These are phyloP conservation scores for Calonectria hongkongensis DNA, from an alignment of 2,329 filamentous ascomycete genomes.

Conservation along the genomic window DNA sequence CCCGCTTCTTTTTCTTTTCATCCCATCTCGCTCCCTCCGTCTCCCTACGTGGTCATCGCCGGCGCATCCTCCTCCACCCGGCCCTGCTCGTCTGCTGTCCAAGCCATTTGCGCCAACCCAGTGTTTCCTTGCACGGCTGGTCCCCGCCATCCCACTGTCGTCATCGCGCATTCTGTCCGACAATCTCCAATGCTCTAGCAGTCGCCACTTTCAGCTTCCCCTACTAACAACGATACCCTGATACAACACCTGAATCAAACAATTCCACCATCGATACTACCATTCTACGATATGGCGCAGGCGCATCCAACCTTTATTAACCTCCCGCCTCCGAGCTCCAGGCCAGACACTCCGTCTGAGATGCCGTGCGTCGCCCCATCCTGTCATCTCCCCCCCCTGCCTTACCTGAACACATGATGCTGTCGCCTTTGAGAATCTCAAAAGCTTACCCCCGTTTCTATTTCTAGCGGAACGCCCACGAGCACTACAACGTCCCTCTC, in stretches of 20 bases:
- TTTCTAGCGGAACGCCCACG: constrained; percentile 88
- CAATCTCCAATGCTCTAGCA: constrained; percentile 6
- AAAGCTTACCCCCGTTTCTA: constrained; percentile 41
- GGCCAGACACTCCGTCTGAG: constrained; percentile 90
- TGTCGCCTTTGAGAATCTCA: constrained; percentile 24
- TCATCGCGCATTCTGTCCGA: constrained; percentile 31
- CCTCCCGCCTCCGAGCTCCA: constrained; percentile 87
- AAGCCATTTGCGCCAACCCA: background rate
- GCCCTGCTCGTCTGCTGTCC: background rate
- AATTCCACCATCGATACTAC: constrained; percentile 27
- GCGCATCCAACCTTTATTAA: constrained; percentile 84
- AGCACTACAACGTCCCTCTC: constrained; percentile 94
- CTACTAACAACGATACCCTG: background rate
- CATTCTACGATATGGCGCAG: constrained; percentile 60
- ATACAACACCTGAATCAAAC: background rate
- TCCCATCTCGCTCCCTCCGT: background rate
- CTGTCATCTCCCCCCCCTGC: constrained; percentile 14
- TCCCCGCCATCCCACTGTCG: constrained; percentile 29
- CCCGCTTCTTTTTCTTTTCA: constrained; percentile 2
- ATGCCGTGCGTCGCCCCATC: constrained; percentile 81
- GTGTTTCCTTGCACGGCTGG: background rate
- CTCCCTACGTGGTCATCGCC: background rate
- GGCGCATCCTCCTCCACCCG: background rate
- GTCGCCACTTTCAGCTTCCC: background rate
- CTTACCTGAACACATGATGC: constrained; percentile 23